These are phyloP conservation scores for Penicillium capsulatum DNA, from an alignment of 2,329 filamentous ascomycete genomes.

Conservation along the genomic window DNA sequence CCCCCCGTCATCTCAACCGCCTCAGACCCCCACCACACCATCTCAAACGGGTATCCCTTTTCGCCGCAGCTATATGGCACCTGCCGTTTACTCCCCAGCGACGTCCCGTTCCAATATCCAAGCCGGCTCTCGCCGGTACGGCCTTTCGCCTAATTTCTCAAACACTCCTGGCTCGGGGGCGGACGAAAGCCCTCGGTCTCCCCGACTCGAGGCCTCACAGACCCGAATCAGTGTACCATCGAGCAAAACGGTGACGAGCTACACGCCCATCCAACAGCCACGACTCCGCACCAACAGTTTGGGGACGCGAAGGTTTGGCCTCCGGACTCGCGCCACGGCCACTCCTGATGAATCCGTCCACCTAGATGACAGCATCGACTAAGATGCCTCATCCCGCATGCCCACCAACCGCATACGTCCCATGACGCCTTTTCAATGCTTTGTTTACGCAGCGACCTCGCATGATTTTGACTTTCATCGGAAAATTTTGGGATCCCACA, in stretches of 20 bases:
- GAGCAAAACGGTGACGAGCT: slow-evolving; percentile 34
- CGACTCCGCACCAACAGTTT: slow-evolving; percentile 38
- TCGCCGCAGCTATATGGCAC: slow-evolving; percentile 36
- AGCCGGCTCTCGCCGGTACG: slow-evolving; percentile 41
- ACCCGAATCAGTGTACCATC: slow-evolving; percentile 35
- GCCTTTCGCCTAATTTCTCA: slow-evolving; percentile 22
- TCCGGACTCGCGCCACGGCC: slow-evolving; percentile 29
- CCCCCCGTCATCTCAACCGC: slow-evolving; percentile 20
- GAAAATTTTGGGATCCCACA: slow-evolving; percentile 5
- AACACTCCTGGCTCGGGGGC: slow-evolving; percentile 17
- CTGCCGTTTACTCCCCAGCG: slow-evolving; percentile 33
- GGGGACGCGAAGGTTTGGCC: slow-evolving; percentile 33
- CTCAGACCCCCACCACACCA: slow-evolving; percentile 29
- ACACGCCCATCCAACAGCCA: slow-evolving; percentile 37
- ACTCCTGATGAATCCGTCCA: slow-evolving; percentile 25
- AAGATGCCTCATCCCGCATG: slow-evolving; percentile 11
- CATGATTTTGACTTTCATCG: slow-evolving; percentile 13
- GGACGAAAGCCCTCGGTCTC: slow-evolving; percentile 20
- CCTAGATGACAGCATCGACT: slow-evolving; percentile 33
- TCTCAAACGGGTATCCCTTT: slow-evolving; percentile 36
- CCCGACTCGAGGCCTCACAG: slow-evolving; percentile 25
- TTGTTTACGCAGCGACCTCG: slow-evolving; percentile 15
- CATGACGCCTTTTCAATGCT: slow-evolving; percentile 9
- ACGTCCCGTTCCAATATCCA: slow-evolving; percentile 40
- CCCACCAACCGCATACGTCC: slow-evolving; percentile 3